phyloP scores from a whole-genome alignment of 176 grass and related monocot species.

The Oropetium thomaeum region DNA sequence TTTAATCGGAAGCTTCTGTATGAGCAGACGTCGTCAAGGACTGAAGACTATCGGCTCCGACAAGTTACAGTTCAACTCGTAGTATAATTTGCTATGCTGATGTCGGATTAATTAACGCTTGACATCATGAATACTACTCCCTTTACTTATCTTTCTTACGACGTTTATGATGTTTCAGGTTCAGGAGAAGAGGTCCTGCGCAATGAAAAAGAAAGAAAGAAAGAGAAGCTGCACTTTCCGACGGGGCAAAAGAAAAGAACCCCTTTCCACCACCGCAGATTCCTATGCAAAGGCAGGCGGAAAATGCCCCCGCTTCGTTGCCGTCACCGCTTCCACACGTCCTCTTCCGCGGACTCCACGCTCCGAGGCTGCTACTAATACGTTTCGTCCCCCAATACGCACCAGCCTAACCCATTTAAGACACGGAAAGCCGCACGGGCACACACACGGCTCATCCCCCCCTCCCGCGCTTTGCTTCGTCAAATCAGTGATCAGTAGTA shows the following conservation, averaged over 20 bases:
- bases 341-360: conserved; percentile 1
- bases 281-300: neutral
- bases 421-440: neutral
- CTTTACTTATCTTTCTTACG: too few species aligned
- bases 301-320: conserved; percentile 3
- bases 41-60: neutral
- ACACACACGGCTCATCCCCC: too few species aligned
- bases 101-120: too few species aligned
- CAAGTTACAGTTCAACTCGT: too few species aligned
- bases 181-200: too few species aligned
- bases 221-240: neutral
- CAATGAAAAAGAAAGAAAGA: too few species aligned
- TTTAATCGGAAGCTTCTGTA: neutral
- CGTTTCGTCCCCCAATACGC: neutral
- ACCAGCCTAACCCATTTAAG: conserved; percentile 21
- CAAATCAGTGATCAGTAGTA: neutral
- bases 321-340: conserved; percentile 7
- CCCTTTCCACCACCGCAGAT: conserved; percentile 18
- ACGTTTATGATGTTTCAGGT: too few species aligned
- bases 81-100: too few species aligned
- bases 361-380: neutral
- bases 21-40: neutral
- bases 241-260: neutral
- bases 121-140: too few species aligned
- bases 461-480: neutral